Base-by-base conservation (phyloP, 2,329 filamentous ascomycete species). In the Calcarisporium arbuscula region DNA sequence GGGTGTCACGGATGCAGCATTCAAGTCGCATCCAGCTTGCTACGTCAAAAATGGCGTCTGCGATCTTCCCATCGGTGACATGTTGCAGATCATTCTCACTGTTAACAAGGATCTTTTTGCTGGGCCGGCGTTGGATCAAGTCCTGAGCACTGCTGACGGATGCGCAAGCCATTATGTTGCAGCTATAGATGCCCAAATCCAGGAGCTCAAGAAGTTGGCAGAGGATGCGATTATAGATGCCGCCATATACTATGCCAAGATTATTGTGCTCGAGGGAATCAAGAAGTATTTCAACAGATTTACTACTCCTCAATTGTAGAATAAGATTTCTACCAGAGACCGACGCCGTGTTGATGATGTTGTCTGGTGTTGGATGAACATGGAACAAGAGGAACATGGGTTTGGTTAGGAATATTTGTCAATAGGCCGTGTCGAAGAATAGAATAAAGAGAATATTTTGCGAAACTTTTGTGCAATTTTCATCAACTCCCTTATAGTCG, bases 21-120 rank as follows among this genome's bases (percentile, higher is more conserved):
- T 35, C n/a, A 32, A 12, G 4, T 39, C 36, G 11, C 36, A 39
- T 23, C 22, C 36, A 15, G 22, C n/a, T 6, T 39, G 36, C 28
- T 39, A 38, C 8, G 17, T 38, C 9, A 31, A 25, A 30, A 38
- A 33, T 29, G 36, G 31, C 27, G 33, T 38, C 31, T 38, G 36
- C 28, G 27, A 27, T 10, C 31, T 38, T 8, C 18, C 23, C 14
- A 34, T 30, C 31, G 18, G 21, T 11, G 36, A 38, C 21, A 34
- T 34, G 12, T 18, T 38, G 12, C 30, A 26, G 9, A 31, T 34
- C 15, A 14, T 38, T 3, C 30, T 30, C 14, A 38, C 36, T n/a
- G 36, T 38, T 15, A 31, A 32, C 28, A 6, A 30, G 20, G 36
- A 39, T 25, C 10, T 25, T 25, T 25, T 25, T 25, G 22, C 22